Percentiles rank a stretch among this genome's conserved stretches.
Conservation (phyloP, 2,329 filamentous ascomycete species). For the Diaporthe aspalathi region DNA sequence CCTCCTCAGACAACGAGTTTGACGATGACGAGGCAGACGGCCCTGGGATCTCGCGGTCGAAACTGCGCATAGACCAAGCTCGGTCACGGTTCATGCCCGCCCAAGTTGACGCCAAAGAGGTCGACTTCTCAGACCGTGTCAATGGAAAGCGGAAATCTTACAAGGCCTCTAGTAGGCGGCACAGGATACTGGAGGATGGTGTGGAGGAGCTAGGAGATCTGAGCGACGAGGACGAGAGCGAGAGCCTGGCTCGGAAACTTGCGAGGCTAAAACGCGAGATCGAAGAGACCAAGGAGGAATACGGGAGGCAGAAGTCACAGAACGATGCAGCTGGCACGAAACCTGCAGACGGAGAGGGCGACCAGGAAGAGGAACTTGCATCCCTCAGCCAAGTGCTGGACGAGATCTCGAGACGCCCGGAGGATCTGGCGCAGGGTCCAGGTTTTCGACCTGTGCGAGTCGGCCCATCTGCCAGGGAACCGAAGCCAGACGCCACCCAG, state of each 20-base stretch:
- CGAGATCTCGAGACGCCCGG: constrained; percentile 62
- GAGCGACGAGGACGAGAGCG: constrained; percentile 75
- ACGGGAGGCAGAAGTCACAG: constrained; percentile 62
- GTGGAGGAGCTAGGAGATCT: constrained; percentile 78
- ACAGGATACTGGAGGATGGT: constrained; percentile 71
- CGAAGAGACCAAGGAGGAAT: constrained; percentile 76
- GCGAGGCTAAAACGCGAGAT: constrained; percentile 86
- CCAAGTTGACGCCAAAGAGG: constrained; percentile 79
- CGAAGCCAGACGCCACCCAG: constrained; percentile 41
- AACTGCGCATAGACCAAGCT: constrained; percentile 81
- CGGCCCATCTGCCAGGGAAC: constrained; percentile 40
- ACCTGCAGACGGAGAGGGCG: constrained; percentile 51
- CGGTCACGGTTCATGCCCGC: constrained; percentile 82
- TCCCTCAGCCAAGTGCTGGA: constrained; percentile 80
- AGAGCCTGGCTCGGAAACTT: constrained; percentile 81
- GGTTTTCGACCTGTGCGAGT: constrained; percentile 42
- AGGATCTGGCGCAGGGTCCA: constrained; percentile 45
- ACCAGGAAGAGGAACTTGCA: constrained; percentile 67
- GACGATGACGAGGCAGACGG: constrained; percentile 71
- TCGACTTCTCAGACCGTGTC: constrained; percentile 91
- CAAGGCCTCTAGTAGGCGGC: constrained; percentile 76
- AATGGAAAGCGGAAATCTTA: constrained; percentile 86
- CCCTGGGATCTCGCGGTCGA: constrained; percentile 78
- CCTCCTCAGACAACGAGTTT: constrained; percentile 71
- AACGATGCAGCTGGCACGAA: constrained; percentile 53